These are phyloP conservation scores for Stagonosporopsis cucurbitacearum DNA, from an alignment of 2,329 filamentous ascomycete genomes.

Conservation along the genomic window DNA sequence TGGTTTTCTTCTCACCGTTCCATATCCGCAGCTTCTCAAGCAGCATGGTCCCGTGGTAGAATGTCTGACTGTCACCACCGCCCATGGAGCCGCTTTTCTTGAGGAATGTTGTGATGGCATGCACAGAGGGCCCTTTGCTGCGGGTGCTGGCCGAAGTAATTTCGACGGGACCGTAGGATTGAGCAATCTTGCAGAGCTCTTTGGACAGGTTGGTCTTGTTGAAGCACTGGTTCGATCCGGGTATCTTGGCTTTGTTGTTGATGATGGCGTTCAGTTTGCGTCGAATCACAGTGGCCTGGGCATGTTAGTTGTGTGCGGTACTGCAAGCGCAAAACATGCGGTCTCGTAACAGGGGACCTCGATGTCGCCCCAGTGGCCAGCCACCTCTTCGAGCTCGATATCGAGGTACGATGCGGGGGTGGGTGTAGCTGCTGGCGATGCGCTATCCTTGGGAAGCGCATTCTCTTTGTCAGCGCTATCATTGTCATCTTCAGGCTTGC, in stretches of 20 bases:
- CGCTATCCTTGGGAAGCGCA: not conserved
- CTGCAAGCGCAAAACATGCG: slow-evolving; percentile 2
- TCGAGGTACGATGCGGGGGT: slow-evolving; percentile 19
- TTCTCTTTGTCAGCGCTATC: not conserved
- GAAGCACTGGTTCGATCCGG: slow-evolving; percentile 19
- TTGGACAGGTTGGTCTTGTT: slow-evolving; percentile 22
- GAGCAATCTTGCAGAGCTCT: slow-evolving; percentile 17
- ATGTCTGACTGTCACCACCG: slow-evolving; percentile 24
- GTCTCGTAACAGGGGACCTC: slow-evolving; percentile 29
- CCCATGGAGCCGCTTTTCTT: slow-evolving; percentile 25
- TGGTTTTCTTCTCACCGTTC: slow-evolving; percentile 30
- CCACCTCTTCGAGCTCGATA: slow-evolving; percentile 22
- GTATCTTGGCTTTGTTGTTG: slow-evolving; percentile 21
- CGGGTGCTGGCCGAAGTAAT: not conserved
- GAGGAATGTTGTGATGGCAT: slow-evolving; percentile 20
- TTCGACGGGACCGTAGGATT: slow-evolving; percentile 17
- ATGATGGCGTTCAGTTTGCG: slow-evolving; percentile 26
- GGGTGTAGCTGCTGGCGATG: slow-evolving; percentile 5
- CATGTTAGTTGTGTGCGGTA: not conserved
- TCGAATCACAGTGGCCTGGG: slow-evolving; percentile 20
- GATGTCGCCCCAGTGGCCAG: not conserved
- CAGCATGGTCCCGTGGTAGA: slow-evolving; percentile 29
- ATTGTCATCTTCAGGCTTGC: not conserved
- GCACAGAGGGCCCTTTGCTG: slow-evolving; percentile 12
- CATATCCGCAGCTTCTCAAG: slow-evolving; percentile 29